Base-by-base conservation (phyloP, 2,329 filamentous ascomycete genomes). In the Fusarium liriodendri region DNA sequence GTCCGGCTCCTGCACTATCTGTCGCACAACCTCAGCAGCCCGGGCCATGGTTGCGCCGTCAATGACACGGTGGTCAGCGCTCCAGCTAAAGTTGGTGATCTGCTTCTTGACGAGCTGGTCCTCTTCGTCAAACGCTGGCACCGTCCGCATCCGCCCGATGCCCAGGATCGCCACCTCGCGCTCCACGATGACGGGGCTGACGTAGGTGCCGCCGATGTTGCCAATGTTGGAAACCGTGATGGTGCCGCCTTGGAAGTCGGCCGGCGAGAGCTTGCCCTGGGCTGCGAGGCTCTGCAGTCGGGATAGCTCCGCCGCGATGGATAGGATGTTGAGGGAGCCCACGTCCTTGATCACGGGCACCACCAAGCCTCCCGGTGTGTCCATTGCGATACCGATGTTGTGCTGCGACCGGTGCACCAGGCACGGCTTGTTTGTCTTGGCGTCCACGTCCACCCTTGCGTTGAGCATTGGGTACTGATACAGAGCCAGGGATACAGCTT, bases 161-260 rank as follows among this genome's bases (percentile, higher is more conserved):
- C 96, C 97, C 32, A 99, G 83, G 79, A 99, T 99, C 10, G 94
- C 95, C 11, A 98, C 94, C 84, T 98, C 95, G 47, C 90, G 93
- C 72, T 95, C 93, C 55, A 98, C 94, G 77, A 99, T 94, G 59
- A 99, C 94, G 1, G 97, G 97, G 33, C 93, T 92, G 55, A 98
- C 91, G 77, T 97, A 97, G 1, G 94, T 97, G 32, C 97, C 97
- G 64, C 97, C 97, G 54, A 99, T 95, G 77, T 92, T 97, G 54
- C 97, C 97, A 77, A 99, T 98, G 82, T 99, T 99, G 77, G 95
- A 98, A 59, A 99, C 91, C 0, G 97, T 98, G 79, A 99, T 96
- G 2, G 97, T 98, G 18, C 95, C 95, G 62, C 95, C 95, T 38
- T 87, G 89, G 72, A 99, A 87, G 82, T 99, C 95, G 20, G 89